A percentile compares a stretch with the other conserved stretches of the same genome.
phyloP scores from a whole-genome alignment of 495 filamentous ascomycete genomes.

The Jackrogersella minutella region DNA sequence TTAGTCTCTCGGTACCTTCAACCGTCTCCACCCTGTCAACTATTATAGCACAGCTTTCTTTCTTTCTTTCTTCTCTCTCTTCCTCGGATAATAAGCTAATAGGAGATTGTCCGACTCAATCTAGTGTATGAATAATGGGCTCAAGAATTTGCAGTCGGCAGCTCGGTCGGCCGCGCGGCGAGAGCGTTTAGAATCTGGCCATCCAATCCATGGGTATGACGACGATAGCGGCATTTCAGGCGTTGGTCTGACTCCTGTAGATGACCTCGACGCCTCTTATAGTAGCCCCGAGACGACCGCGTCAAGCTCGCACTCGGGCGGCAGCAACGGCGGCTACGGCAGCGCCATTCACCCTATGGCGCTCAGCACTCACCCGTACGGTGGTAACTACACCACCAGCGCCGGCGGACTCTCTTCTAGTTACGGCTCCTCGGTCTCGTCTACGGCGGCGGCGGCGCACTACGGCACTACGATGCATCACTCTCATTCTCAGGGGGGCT shows the following conservation, averaged over 20 bases:
- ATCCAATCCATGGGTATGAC: conserved; percentile 54
- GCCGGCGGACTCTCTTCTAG: conserved; percentile 43
- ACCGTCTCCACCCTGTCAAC: too few relatives aligned
- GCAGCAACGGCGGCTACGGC: conserved; percentile 44
- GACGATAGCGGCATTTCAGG: conserved; percentile 59
- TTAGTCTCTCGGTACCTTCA: conserved; percentile 56
- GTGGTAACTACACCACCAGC: conserved; percentile 38
- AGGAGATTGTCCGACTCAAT: neutral
- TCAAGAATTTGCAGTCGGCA: conserved; percentile 65
- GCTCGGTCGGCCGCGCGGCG: conserved; percentile 60
- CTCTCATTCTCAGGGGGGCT: conserved; percentile 52
- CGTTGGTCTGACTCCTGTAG: conserved; percentile 59
- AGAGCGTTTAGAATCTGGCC: conserved; percentile 58
- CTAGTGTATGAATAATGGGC: conserved; percentile 65
- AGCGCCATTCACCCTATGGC: conserved; percentile 42
- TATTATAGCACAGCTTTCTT: too few relatives aligned
- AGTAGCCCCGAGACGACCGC: conserved; percentile 57
- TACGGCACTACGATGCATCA: conserved; percentile 55
- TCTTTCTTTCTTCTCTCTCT: too few relatives aligned
- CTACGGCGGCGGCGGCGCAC: conserved; percentile 40
- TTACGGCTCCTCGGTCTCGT: conserved; percentile 46
- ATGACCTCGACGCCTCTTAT: conserved; percentile 58
- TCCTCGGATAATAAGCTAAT: too few relatives aligned
- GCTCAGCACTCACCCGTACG: conserved; percentile 36
- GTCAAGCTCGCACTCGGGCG: conserved; percentile 44